Conservation (phyloP, 176 grass and related monocot genomes). For the Leersia perrieri region DNA sequence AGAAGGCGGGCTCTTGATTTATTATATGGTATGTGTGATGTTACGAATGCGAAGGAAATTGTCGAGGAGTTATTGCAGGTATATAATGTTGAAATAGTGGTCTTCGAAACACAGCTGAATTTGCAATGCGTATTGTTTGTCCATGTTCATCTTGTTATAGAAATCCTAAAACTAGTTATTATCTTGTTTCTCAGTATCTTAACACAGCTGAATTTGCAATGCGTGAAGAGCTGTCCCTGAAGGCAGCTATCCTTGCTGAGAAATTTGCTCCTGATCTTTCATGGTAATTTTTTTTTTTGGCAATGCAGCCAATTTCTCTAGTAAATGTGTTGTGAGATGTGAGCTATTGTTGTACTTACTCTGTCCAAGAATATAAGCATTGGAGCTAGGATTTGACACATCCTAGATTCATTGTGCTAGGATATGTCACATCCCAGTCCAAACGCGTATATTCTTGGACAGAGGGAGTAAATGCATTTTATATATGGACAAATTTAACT, state of each 20-base stretch:
- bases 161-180: constrained; percentile 27
- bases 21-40: constrained; percentile 98
- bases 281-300: constrained; percentile 51
- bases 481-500: background rate
- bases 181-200: constrained; percentile 71
- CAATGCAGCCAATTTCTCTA: background rate
- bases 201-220: constrained; percentile 96
- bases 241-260: constrained; percentile 96
- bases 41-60: constrained; percentile 98
- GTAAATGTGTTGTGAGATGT: background rate
- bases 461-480: too few relatives aligned
- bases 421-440: too few relatives aligned
- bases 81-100: constrained; percentile 25
- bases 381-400: too few relatives aligned
- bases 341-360: background rate
- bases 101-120: background rate
- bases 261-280: constrained; percentile 99
- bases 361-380: too few relatives aligned
- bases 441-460: too few relatives aligned
- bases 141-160: background rate
- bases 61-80: constrained; percentile 99
- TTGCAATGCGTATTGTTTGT: constrained; percentile 5
- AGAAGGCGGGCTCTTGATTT: constrained; percentile 97
- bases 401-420: too few relatives aligned
- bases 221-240: constrained; percentile 94